phyloP scores from a whole-genome alignment of 768 basidiomycete genomes.

The Podaxis sp. region DNA sequence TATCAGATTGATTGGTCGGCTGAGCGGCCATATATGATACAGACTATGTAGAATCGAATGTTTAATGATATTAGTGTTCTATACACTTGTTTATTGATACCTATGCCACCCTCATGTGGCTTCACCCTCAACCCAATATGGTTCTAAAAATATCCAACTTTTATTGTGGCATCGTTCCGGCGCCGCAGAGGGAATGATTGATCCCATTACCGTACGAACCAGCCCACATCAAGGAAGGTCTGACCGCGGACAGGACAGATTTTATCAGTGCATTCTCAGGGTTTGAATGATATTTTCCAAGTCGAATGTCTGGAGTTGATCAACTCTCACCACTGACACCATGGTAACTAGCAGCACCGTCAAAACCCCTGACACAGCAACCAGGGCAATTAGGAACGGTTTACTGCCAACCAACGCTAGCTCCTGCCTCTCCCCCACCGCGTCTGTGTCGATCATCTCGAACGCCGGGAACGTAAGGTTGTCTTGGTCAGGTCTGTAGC shows the following conservation, averaged over 20 bases:
- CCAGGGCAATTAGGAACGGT: slow-evolving; percentile 3
- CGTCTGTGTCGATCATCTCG: neutral
- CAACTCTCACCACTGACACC: neutral
- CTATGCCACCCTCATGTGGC: no score
- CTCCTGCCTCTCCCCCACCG: neutral
- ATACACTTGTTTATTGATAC: no score
- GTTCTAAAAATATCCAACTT: no score
- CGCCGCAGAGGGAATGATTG: no score
- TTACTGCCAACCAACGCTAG: neutral
- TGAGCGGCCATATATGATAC: no score
- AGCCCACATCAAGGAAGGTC: no score
- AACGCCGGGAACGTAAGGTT: neutral
- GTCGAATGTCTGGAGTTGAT: slow-evolving; percentile 5
- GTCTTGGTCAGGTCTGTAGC: neutral
- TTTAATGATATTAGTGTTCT: no score
- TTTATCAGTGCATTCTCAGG: neutral
- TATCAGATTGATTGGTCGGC: no score
- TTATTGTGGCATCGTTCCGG: no score
- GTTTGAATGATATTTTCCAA: slow-evolving; percentile 6
- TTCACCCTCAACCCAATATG: no score
- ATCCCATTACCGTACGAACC: no score
- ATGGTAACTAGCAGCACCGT: neutral
- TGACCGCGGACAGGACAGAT: neutral
- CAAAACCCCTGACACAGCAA: neutral
- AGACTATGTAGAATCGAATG: no score